Evolutionary conservation across 1,284 basidiomycete genomes (phyloP), one percentile per base, ranked within the genome.

Genomic region (Inonotus obliquus): DNA sequence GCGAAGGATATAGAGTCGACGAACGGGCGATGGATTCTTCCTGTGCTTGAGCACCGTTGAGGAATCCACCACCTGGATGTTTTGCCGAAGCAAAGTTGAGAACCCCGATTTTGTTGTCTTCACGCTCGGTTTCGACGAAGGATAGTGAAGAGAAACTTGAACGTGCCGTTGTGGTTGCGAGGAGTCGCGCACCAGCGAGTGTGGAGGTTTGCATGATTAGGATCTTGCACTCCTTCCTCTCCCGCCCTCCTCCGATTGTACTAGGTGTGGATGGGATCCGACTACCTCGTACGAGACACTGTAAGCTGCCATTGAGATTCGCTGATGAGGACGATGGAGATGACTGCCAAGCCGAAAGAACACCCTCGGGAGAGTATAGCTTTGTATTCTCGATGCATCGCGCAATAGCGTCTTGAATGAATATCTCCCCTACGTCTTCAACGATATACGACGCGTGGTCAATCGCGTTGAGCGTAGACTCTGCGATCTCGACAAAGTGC

Each of bases 301-400:
- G 27, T 1, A 51, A 54, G 25, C 52, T 54, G 11, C 32, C 32
- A 32, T 32, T 32, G 32, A 32, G 32, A 32, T n/a, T 44, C n/a
- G 41, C 17, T 7, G 41, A 44, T 7, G n/a, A 49, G 4, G n/a
- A 25, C 48, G 48, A 21, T 21, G 44, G 68, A 60, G 3, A 56
- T 44, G 66, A 60, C 5, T 69, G 19, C 80, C 81, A 81, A 27
- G 66, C 64, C 4, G 77, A 74, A 2, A 79, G 67, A 2, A 72
- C 47, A 2, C 68, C 70, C 41, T 81, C 73, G 7, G 79, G 74
- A 1, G 72, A 65, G 62, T 79, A 82, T 59, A 76, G 78, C 35
- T 68, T 69, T 0, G 80, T 81, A 54, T 75, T 72, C 54, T 73
- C 72, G 48, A 74, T 72, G 23, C 76, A 75, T 41, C 69, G 66